phyloP scores from a whole-genome alignment of 1,139 yeast species.

The Pichia sp. region DNA sequence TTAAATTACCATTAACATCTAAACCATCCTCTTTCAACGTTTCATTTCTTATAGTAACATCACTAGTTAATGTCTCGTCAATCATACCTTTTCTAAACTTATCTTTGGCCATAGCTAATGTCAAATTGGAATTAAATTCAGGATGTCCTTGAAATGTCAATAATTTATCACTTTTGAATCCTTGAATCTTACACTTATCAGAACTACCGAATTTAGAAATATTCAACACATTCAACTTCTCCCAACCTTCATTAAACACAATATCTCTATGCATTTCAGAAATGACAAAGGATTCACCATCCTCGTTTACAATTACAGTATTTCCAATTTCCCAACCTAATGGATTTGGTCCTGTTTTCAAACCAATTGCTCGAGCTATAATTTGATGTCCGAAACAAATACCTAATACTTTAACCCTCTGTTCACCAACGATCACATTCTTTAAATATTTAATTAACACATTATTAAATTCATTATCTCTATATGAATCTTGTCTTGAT shows the following conservation, averaged over 20 bases:
- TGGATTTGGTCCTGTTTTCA: constrained; percentile 48
- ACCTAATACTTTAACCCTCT: constrained; percentile 46
- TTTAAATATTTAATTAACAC: constrained; percentile 40
- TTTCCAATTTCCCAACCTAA: constrained; percentile 73
- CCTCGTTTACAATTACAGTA: constrained; percentile 43
- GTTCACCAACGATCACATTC: constrained; percentile 12
- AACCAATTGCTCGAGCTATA: constrained; percentile 58
- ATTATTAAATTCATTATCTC: constrained; percentile 30
- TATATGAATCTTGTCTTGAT: constrained; percentile 52
- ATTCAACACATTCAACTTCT: constrained; percentile 20
- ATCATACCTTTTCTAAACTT: constrained; percentile 16
- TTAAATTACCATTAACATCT: constrained; percentile 4
- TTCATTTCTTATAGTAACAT: constrained; percentile 21
- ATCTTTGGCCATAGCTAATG: constrained; percentile 29
- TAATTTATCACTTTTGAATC: constrained; percentile 41
- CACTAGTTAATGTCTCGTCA: constrained; percentile 6
- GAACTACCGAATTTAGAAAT: constrained; percentile 43
- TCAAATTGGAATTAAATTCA: constrained; percentile 49
- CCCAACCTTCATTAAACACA: constrained; percentile 41
- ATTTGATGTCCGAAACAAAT: constrained; percentile 88
- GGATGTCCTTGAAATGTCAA: constrained; percentile 89
- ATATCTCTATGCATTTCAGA: constrained; percentile 70
- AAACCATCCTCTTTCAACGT: constrained; percentile 15
- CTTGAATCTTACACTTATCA: constrained; percentile 53
- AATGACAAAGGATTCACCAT: constrained; percentile 32